Evolutionary conservation across 2,329 filamentous ascomycete species (phyloP).

Genomic region (Xylariomycetidae sp.): DNA sequence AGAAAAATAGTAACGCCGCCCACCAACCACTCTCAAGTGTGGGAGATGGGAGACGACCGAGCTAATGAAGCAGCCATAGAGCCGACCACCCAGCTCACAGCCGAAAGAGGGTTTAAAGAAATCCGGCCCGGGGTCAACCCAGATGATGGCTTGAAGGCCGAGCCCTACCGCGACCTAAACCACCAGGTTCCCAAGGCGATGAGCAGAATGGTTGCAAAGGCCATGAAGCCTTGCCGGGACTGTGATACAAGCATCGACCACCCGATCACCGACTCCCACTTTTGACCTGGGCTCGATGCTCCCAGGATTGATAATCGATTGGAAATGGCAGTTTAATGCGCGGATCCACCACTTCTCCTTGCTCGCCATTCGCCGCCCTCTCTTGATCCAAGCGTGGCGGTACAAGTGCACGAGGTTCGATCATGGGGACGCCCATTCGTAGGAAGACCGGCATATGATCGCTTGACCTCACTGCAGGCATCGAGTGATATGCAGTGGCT

Average conservation of each 20-base stretch:
- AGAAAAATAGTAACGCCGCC: no score
- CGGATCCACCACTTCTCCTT: slow-evolving; percentile 14
- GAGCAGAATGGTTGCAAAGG: slow-evolving; percentile 38
- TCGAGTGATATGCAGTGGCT: slow-evolving; percentile 65
- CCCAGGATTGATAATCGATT: slow-evolving; percentile 52
- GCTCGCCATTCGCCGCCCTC: slow-evolving; percentile 10
- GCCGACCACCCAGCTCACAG: no score
- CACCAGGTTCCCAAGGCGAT: slow-evolving; percentile 43
- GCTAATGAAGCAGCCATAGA: no score
- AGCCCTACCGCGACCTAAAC: slow-evolving; percentile 25
- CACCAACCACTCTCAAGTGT: no score
- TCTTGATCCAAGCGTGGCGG: slow-evolving; percentile 21
- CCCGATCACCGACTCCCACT: slow-evolving; percentile 37
- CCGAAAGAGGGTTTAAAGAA: no score
- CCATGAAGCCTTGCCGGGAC: slow-evolving; percentile 44
- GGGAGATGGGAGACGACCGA: no score
- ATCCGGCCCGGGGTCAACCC: no score
- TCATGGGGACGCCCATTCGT: slow-evolving; percentile 60
- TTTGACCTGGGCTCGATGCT: slow-evolving; percentile 34
- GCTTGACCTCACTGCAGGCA: slow-evolving; percentile 76
- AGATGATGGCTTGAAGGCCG: no score
- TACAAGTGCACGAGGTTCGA: slow-evolving; percentile 35
- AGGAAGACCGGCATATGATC: slow-evolving; percentile 86
- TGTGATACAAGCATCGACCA: slow-evolving; percentile 53
- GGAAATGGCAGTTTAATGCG: slow-evolving; percentile 40